These are phyloP conservation scores for Schizothecium vesticola DNA, from an alignment of 495 filamentous ascomycete species.

Conservation along the genomic window DNA sequence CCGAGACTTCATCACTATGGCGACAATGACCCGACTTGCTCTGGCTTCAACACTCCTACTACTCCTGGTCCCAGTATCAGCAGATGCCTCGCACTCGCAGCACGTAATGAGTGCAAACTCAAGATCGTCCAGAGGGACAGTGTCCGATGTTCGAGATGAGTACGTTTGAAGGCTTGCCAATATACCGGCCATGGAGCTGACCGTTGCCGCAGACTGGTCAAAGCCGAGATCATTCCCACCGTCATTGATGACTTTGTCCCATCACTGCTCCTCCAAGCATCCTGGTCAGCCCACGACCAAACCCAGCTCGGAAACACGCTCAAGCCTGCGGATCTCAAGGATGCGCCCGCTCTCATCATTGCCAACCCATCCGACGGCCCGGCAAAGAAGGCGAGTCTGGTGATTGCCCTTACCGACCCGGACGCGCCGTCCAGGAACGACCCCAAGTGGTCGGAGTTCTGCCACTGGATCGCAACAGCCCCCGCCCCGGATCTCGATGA, in stretches of 20 bases:
- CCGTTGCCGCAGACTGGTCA: constrained; percentile 40
- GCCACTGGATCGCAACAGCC: constrained; percentile 61
- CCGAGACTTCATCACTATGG: background rate
- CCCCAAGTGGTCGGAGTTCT: constrained; percentile 65
- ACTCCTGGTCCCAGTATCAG: background rate
- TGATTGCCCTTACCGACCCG: constrained; percentile 58
- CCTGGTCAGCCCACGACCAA: constrained; percentile 44
- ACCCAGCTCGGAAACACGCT: constrained; percentile 58
- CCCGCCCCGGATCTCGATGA: background rate
- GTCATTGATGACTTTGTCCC: constrained; percentile 62
- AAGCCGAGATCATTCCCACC: constrained; percentile 59
- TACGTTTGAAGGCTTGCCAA: background rate
- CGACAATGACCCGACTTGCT: background rate
- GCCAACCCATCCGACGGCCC: background rate
- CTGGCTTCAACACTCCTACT: background rate
- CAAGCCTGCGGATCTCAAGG: constrained; percentile 45
- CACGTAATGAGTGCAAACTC: background rate
- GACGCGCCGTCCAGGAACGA: constrained; percentile 62
- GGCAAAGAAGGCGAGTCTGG: constrained; percentile 20
- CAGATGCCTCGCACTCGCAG: background rate
- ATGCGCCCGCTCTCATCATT: constrained; percentile 43
- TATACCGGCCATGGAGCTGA: background rate
- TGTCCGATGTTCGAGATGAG: background rate
- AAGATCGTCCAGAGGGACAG: background rate
- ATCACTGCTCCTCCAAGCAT: constrained; percentile 43